phyloP scores from a whole-genome alignment of 1,139 yeast genomes.

The Wickerhamomyces sp. region DNA sequence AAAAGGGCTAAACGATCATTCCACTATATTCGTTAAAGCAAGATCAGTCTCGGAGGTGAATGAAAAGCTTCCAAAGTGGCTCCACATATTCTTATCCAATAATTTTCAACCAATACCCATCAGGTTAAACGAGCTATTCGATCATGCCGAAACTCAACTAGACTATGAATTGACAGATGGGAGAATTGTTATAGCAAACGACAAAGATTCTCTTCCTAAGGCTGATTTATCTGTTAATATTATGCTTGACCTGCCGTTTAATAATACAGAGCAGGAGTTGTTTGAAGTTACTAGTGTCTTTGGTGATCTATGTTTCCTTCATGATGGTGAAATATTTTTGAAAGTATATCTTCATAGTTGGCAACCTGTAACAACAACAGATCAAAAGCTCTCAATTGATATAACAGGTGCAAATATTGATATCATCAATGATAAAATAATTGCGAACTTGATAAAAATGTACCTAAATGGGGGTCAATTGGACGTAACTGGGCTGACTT shows the following conservation, averaged over 20 bases:
- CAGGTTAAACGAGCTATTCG: background rate
- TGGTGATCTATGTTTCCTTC: conserved; percentile 13
- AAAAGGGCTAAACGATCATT: conserved; percentile 3
- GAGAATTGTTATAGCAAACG: background rate
- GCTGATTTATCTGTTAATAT: conserved; percentile 5
- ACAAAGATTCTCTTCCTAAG: conserved; percentile 7
- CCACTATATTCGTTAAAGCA: conserved; percentile 11
- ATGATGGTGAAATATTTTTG: conserved; percentile 8
- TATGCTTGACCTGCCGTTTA: conserved; percentile 6
- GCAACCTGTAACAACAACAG: conserved; percentile 13
- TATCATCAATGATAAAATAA: conserved; percentile 4
- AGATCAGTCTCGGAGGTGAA: conserved; percentile 8
- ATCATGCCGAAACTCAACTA: background rate
- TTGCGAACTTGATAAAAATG: conserved; percentile 1
- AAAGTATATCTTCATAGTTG: conserved; percentile 16
- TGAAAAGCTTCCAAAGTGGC: conserved; percentile 15
- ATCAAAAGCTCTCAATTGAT: conserved; percentile 4
- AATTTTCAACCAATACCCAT: conserved; percentile 11
- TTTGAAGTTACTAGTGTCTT: conserved; percentile 8
- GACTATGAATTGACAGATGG: conserved; percentile 1
- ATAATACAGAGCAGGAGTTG: conserved; percentile 19
- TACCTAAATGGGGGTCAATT: conserved; percentile 1
- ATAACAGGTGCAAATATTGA: conserved; percentile 11
- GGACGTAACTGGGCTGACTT: conserved; percentile 3
- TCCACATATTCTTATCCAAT: conserved; percentile 10